Conservation (phyloP, 1,139 yeast species). For the Nadsonia starkeyi-henricii region DNA sequence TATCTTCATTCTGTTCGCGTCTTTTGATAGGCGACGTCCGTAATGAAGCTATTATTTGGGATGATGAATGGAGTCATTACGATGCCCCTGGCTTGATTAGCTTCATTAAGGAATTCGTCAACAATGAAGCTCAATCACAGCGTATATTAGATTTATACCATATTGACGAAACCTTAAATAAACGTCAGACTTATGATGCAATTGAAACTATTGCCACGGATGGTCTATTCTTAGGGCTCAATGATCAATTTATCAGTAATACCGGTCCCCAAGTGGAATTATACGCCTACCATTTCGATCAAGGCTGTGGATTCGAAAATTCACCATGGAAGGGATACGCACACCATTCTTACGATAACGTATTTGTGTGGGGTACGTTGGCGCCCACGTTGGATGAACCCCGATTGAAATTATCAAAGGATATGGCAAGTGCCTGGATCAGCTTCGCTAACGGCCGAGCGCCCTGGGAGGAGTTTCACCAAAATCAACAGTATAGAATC, state of each 20-base stretch:
- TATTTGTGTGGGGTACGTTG: neutral
- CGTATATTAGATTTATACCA: neutral
- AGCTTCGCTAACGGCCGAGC: neutral
- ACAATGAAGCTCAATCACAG: neutral
- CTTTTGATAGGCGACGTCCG: neutral
- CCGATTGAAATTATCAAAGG: neutral
- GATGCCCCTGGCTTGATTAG: neutral
- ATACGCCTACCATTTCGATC: neutral
- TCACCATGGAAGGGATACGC: neutral
- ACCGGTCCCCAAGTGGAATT: neutral
- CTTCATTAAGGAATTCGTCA: neutral
- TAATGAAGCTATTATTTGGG: neutral
- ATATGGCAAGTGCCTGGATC: neutral
- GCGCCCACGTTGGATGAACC: neutral
- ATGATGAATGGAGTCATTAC: neutral
- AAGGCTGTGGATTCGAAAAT: neutral
- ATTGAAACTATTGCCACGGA: neutral
- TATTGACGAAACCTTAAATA: neutral
- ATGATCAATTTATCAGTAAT: neutral
- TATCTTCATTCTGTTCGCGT: neutral
- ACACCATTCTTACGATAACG: neutral
- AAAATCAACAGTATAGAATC: neutral
- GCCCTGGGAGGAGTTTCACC: neutral
- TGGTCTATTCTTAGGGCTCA: neutral
- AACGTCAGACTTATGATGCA: neutral